A percentile compares a stretch with the other conserved stretches of the same genome.
These are phyloP conservation scores for Camellia lanceoleosa DNA, from an alignment of 148 eudicot genomes.

Conservation along the genomic window DNA sequence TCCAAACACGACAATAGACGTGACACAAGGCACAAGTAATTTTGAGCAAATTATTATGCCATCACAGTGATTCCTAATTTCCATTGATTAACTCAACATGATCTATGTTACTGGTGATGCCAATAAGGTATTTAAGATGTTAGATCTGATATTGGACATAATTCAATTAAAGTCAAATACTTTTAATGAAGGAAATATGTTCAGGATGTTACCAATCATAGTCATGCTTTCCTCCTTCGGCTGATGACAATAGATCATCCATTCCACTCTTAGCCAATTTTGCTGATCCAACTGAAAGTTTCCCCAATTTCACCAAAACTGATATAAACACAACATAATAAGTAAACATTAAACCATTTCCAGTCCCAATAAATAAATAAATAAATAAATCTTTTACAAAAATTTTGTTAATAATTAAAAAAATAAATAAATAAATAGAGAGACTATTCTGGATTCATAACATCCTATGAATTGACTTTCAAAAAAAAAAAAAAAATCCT, in stretches of 20 bases:
- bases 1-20: background rate
- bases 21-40: background rate
- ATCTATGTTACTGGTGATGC: constrained; percentile 9
- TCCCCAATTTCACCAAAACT: constrained; percentile 74
- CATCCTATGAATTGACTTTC: background rate
- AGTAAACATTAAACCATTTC: background rate
- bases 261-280: constrained; percentile 58
- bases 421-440: background rate
- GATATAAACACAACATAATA: constrained; percentile 15
- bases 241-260: constrained; percentile 71
- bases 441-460: background rate
- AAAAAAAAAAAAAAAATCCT: too few species aligned
- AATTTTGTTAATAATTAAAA: background rate
- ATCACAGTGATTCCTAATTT: background rate
- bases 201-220: constrained; percentile 71
- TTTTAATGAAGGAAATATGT: background rate
- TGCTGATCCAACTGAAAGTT: constrained; percentile 74
- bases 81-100: background rate
- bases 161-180: background rate
- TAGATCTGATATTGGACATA: background rate
- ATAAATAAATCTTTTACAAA: too few species aligned
- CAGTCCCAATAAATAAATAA: too few species aligned
- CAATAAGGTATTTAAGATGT: background rate
- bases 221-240: constrained; percentile 89
- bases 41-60: background rate